phyloP scores from a whole-genome alignment of 352 stramenopile species.

The Elongisporangium undulatum region DNA sequence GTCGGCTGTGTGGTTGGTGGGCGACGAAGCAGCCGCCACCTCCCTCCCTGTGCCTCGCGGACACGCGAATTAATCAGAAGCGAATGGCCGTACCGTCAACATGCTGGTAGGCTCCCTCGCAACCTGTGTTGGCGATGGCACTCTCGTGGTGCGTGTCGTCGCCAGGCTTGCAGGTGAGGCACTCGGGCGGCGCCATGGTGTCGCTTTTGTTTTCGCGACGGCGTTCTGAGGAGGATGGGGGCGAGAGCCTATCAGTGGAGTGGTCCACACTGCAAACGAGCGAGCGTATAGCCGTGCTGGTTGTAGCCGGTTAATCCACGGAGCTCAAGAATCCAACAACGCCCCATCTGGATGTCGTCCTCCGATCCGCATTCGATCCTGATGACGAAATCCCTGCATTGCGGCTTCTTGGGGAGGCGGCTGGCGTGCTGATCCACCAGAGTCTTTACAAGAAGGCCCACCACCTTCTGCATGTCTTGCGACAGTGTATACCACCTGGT shows the following conservation, averaged over 20 bases:
- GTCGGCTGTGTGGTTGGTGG: not conserved
- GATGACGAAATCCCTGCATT: not conserved
- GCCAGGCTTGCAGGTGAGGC: slow-evolving; percentile 65
- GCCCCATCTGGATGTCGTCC: not conserved
- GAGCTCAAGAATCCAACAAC: not conserved
- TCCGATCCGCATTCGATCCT: not conserved
- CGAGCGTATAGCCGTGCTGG: not conserved
- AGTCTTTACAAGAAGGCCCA: not conserved
- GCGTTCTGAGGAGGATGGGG: not conserved
- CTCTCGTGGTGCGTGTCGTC: slow-evolving; percentile 63
- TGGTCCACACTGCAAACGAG: not conserved
- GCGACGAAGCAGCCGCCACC: not conserved
- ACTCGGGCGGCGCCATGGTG: slow-evolving; percentile 58
- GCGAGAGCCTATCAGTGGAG: not conserved
- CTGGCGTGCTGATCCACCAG: not conserved
- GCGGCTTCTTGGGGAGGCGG: not conserved
- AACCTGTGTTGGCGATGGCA: slow-evolving; percentile 66
- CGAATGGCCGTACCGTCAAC: slow-evolving; percentile 42
- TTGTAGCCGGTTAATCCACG: not conserved
- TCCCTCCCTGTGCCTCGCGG: not conserved
- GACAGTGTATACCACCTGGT: not conserved
- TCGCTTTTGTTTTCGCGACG: not conserved
- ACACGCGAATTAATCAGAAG: not conserved
- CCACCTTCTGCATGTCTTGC: not conserved
- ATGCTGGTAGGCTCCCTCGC: slow-evolving; percentile 52